Evolutionary conservation across 2,329 filamentous ascomycete species (phyloP), one percentile per base, ranked within the genome.

Genomic region (Pseudocercospora musae): DNA sequence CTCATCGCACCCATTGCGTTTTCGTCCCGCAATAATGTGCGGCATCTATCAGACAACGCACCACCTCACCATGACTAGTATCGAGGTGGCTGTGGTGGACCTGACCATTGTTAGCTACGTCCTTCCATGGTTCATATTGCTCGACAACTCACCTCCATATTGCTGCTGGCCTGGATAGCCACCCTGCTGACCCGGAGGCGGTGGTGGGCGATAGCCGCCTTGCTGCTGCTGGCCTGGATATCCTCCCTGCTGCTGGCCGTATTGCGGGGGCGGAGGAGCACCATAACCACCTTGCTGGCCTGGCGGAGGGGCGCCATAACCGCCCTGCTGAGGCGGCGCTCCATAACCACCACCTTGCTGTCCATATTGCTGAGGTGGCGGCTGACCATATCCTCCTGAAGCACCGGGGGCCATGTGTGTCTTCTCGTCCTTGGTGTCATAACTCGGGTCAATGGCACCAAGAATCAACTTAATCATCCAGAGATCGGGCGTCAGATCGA

Each of bases 391-490:
- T 42, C 67, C 70, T 4, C 73, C 72, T 58, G 74, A 73, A 10
- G 71, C 73, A 31, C 70, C 69, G 8, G 62, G 62, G 21, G 67
- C 65, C 68, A 72, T 70, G 62, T 65, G 58, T 2, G 68, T 57
- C 73, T 85, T 85, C 74, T 89, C 87, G 66, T 89, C 86, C 73
- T 88, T 86, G 68, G 80, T 82, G 67, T 89, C 86, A 68, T 89
- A 89, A 20, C 84, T 85, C 23, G 82, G 79, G 70, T 89, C 87
- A 70, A 89, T 87, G 40, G 86, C 83, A 63, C 87, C 87, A 25
- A 89, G 83, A 56, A 89, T 84, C 62, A 89, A 80, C 75, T 89
- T 89, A 66, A 87, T 81, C 69, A 87, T 80, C 86, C 86, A 89
- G 58, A 88, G 81, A 68, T 88, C 86, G 9, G 85, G 85, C 3